These are phyloP conservation scores for Diutina catenulata DNA, from an alignment of 1,139 yeast genomes.

Conservation along the genomic window DNA sequence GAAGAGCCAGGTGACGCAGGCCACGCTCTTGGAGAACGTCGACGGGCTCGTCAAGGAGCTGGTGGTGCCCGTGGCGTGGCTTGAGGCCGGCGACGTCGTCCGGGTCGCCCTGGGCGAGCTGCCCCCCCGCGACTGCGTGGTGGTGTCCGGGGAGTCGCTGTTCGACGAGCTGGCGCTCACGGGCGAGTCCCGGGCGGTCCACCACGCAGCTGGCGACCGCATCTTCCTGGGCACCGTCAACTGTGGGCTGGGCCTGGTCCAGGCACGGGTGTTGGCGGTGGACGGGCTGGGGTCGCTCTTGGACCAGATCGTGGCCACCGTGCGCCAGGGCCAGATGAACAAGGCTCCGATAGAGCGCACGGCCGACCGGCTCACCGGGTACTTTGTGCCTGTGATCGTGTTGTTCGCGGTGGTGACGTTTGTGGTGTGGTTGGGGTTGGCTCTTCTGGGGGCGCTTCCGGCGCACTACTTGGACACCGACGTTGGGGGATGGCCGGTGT, in stretches of 20 bases:
- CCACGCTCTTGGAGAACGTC: conserved; percentile 26
- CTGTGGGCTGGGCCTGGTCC: conserved; percentile 40
- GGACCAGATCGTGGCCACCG: conserved; percentile 60
- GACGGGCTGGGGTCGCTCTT: conserved; percentile 58
- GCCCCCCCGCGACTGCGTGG: conserved; percentile 60
- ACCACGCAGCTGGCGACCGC: conserved; percentile 43
- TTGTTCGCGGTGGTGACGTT: conserved; percentile 51
- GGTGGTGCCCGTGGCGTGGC: conserved; percentile 33
- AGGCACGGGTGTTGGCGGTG: conserved; percentile 46
- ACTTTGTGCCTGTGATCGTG: conserved; percentile 62
- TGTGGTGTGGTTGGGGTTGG: conserved; percentile 56
- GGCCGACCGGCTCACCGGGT: conserved; percentile 61
- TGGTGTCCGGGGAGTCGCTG: conserved; percentile 43
- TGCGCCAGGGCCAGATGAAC: conserved; percentile 61
- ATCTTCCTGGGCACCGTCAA: conserved; percentile 67
- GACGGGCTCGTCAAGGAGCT: conserved; percentile 18
- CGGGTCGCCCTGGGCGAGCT: conserved; percentile 55
- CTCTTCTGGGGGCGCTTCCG: conserved; percentile 45
- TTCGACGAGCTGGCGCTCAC: conserved; percentile 74
- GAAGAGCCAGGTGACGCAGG: conserved; percentile 36
- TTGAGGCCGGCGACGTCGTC: conserved; percentile 56
- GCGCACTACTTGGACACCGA: conserved; percentile 44
- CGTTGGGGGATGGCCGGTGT: conserved; percentile 64
- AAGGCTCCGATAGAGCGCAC: conserved; percentile 66
- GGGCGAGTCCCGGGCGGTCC: conserved; percentile 52